Evolutionary conservation across 257 asterid species (phyloP).

Genomic region (Ajuga chamaepitys): DNA sequence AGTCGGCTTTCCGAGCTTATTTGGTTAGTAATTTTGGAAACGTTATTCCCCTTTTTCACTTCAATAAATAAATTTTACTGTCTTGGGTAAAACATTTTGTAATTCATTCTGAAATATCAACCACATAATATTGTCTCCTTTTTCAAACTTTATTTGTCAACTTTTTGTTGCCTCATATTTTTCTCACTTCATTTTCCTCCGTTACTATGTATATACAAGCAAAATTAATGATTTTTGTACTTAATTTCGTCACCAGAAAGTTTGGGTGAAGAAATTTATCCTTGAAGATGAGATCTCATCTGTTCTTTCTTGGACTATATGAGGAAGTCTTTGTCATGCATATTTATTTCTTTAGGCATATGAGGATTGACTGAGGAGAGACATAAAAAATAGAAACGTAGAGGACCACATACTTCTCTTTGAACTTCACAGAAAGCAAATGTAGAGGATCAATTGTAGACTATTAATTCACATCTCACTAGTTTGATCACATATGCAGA

Average conservation of each 20-base stretch:
- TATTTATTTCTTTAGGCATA: constrained; percentile 6
- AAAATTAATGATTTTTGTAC: constrained; percentile 9
- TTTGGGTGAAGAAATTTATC: constrained; percentile 7
- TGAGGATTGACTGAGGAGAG: constrained; percentile 7
- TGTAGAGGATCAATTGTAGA: no score
- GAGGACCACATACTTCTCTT: no score
- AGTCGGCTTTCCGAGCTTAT: constrained; percentile 89
- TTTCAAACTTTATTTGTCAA: neutral
- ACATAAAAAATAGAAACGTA: no score
- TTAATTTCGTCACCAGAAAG: constrained; percentile 5
- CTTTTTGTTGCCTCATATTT: no score
- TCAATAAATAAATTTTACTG: no score
- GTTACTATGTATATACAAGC: neutral
- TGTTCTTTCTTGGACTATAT: constrained; percentile 20
- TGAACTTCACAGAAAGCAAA: no score
- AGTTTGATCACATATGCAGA: constrained; percentile 17
- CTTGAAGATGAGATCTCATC: constrained; percentile 21
- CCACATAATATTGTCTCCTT: neutral
- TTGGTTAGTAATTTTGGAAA: constrained; percentile 40
- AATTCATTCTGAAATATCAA: neutral
- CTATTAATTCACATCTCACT: constrained; percentile 4
- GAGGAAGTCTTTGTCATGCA: constrained; percentile 17
- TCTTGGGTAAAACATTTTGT: neutral
- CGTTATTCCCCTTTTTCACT: neutral
- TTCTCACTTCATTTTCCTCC: no score